Percentiles rank a stretch among this genome's conserved stretches.
Evolutionary conservation across 2,329 filamentous ascomycete genomes (phyloP).

Genomic region (Exophiala xenobiotica): DNA sequence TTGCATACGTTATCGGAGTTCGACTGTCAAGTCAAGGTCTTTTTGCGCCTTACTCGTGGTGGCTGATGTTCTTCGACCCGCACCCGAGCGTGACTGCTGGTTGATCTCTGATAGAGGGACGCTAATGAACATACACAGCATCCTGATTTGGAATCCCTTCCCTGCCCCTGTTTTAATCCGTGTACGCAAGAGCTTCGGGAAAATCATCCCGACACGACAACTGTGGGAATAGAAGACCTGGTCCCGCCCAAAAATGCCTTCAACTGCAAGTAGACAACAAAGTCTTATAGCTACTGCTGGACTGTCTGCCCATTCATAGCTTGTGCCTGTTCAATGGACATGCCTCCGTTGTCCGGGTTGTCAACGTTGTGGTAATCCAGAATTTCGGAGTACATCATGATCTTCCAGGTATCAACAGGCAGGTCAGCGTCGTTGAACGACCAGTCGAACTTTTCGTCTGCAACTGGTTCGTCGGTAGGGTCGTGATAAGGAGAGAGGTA

Average conservation of each 20-base stretch:
- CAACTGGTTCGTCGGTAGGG: conserved; percentile 90
- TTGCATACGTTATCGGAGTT: neutral
- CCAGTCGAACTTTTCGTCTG: conserved; percentile 99
- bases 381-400: conserved; percentile 99
- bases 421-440: conserved; percentile 98
- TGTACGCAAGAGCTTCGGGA: neutral
- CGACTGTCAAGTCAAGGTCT: neutral
- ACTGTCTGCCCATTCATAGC: conserved; percentile 28
- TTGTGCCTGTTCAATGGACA: conserved; percentile 30
- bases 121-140: too few relatives aligned
- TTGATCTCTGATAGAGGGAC: neutral
- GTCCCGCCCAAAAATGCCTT: neutral
- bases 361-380: conserved; percentile 98
- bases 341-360: conserved; percentile 31
- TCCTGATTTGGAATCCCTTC: too few relatives aligned
- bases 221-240: neutral
- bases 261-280: neutral
- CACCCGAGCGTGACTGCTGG: too few relatives aligned
- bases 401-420: conserved; percentile 99
- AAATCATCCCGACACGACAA: neutral
- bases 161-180: neutral
- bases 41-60: neutral
- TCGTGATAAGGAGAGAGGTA: conserved; percentile 98
- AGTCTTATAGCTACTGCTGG: conserved; percentile 9
- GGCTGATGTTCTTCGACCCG: neutral